Conservation (phyloP, 2,329 filamentous ascomycete species). For the Pseudogymnoascus sp. region DNA sequence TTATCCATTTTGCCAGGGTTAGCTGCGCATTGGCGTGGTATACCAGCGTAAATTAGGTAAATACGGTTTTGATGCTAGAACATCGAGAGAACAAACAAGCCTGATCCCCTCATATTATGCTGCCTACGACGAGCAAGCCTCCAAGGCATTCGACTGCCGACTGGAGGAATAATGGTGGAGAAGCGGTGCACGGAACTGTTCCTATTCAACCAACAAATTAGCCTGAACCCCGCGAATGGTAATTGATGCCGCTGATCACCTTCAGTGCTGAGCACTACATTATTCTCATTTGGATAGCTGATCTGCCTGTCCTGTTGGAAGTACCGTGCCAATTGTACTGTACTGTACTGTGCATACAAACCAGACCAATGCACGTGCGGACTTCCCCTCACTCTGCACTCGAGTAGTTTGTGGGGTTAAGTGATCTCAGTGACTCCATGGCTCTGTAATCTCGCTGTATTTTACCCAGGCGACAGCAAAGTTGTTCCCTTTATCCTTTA, state of each 20-base stretch:
- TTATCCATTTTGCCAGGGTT: constrained; percentile 4
- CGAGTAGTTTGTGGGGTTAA: not conserved
- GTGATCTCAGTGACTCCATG: not conserved
- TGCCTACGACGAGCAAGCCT: not conserved
- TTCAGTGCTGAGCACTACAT: not conserved
- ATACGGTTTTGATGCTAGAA: constrained; percentile 5
- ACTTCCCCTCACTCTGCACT: not conserved
- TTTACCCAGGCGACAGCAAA: not conserved
- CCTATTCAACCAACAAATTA: constrained; percentile 6
- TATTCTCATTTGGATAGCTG: not conserved
- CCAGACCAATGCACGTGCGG: too few species aligned
- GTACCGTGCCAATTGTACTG: not conserved
- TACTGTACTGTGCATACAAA: not conserved
- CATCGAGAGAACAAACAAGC: not conserved
- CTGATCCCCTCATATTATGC: not conserved
- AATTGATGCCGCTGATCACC: not conserved
- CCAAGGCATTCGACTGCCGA: not conserved
- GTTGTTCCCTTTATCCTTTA: not conserved
- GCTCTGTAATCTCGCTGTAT: not conserved
- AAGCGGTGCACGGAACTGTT: not conserved
- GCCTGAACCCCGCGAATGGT: not conserved
- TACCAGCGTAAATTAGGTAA: not conserved
- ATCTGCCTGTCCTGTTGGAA: not conserved
- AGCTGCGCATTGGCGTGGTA: constrained; percentile 3
- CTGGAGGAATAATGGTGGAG: not conserved